A percentile compares a stretch with the other conserved stretches of the same genome.
Conservation (phyloP, 352 stramenopile species). For the Phytopythium cucurbitacearum region DNA sequence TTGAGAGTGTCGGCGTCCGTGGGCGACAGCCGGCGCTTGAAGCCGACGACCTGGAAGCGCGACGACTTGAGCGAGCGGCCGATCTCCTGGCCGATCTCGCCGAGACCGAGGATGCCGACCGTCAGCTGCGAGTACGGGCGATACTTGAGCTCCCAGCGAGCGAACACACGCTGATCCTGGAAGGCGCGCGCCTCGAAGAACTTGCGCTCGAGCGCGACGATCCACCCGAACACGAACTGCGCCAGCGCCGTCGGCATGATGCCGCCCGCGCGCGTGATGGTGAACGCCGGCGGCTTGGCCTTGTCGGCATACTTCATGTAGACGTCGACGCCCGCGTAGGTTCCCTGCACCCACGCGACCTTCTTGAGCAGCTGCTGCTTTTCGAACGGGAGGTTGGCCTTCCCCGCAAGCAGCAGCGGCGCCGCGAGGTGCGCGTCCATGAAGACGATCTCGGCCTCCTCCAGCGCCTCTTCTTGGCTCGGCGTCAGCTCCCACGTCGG, state of each 20-base stretch:
- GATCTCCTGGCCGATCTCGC: slow-evolving; percentile 59
- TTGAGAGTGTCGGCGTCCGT: slow-evolving; percentile 6
- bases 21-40: slow-evolving; percentile 40
- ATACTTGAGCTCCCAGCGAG: slow-evolving; percentile 20
- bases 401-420: slow-evolving; percentile 26
- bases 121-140: slow-evolving; percentile 32
- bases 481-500: slow-evolving; percentile 12
- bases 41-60: slow-evolving; percentile 58
- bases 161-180: slow-evolving; percentile 26
- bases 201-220: slow-evolving; percentile 31
- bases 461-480: slow-evolving; percentile 33
- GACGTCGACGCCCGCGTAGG: slow-evolving; percentile 45
- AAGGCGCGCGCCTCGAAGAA: slow-evolving; percentile 29
- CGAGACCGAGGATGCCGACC: slow-evolving; percentile 48
- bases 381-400: slow-evolving; percentile 25
- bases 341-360: slow-evolving; percentile 49
- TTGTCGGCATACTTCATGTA: slow-evolving; percentile 28
- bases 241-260: slow-evolving; percentile 39
- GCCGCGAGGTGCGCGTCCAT: slow-evolving; percentile 24
- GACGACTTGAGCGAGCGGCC: slow-evolving; percentile 37
- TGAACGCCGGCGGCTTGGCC: slow-evolving; percentile 21
- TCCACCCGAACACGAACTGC: slow-evolving; percentile 7
- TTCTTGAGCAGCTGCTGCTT: slow-evolving; percentile 40
- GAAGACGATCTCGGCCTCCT: slow-evolving; percentile 19
- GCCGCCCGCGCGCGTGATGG: slow-evolving; percentile 38